Conservation (phyloP, 495 filamentous ascomycete genomes). For the Penicillium coprophilum region DNA sequence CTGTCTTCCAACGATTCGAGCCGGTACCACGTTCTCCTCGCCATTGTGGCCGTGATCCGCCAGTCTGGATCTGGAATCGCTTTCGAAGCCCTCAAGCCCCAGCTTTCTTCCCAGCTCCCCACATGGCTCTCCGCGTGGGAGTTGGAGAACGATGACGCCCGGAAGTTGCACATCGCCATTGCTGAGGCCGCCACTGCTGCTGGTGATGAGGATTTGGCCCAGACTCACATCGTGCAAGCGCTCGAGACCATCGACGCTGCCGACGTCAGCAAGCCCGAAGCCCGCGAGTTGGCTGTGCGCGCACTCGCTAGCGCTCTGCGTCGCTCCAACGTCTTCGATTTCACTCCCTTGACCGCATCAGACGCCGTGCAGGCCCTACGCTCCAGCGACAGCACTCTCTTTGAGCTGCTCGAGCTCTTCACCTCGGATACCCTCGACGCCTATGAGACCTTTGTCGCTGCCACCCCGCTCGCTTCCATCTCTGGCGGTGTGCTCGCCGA, state of each 20-base stretch:
- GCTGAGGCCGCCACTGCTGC: slow-evolving; percentile 74
- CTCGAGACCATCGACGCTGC: slow-evolving; percentile 79
- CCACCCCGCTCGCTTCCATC: slow-evolving; percentile 44
- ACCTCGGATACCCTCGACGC: slow-evolving; percentile 88
- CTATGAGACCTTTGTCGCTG: slow-evolving; percentile 80
- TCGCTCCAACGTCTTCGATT: slow-evolving; percentile 79
- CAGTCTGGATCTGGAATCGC: slow-evolving; percentile 61
- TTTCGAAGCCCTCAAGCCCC: slow-evolving; percentile 77
- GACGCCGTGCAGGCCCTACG: slow-evolving; percentile 84
- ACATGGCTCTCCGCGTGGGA: slow-evolving; percentile 84
- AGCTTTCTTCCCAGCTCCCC: slow-evolving; percentile 72
- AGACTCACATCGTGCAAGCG: slow-evolving; percentile 78
- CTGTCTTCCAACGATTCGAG: slow-evolving; percentile 69
- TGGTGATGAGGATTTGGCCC: slow-evolving; percentile 74
- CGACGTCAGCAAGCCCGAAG: slow-evolving; percentile 64
- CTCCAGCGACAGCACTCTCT: slow-evolving; percentile 76
- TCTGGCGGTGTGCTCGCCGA: slow-evolving; percentile 48
- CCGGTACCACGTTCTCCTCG: slow-evolving; percentile 84
- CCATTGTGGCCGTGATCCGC: slow-evolving; percentile 78
- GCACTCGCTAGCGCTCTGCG: slow-evolving; percentile 80
- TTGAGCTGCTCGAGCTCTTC: slow-evolving; percentile 93
- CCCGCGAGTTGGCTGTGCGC: slow-evolving; percentile 77
- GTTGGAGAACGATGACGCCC: slow-evolving; percentile 72
- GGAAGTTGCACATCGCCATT: slow-evolving; percentile 75
- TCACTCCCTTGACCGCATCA: slow-evolving; percentile 85